Evolutionary conservation across 805 yeast genomes (phyloP).

Genomic region (Spathaspora girioi): DNA sequence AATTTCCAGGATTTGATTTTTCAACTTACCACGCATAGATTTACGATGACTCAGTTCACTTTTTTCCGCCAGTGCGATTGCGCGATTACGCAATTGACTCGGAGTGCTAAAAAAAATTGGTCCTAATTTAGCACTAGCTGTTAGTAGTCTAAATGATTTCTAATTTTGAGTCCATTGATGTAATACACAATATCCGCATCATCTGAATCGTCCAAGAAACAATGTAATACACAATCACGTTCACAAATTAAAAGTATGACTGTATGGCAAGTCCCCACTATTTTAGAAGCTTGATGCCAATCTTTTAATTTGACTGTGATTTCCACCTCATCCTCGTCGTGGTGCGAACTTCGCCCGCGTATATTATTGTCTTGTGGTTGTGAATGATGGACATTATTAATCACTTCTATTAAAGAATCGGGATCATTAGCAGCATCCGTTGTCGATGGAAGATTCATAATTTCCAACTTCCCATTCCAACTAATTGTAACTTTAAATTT

Average conservation of each 20-base stretch:
- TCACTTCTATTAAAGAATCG: constrained; percentile 4
- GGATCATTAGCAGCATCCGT: constrained; percentile 7
- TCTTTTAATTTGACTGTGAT: constrained; percentile 55
- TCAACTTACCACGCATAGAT: not conserved
- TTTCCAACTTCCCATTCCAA: constrained; percentile 56
- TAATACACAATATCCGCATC: constrained; percentile 65
- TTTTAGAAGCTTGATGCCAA: constrained; percentile 63
- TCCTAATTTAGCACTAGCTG: not conserved
- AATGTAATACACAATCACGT: constrained; percentile 59
- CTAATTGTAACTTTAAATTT: constrained; percentile 48
- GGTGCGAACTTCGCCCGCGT: not conserved
- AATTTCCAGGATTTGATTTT: not conserved
- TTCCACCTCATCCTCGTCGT: constrained; percentile 33
- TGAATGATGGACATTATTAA: constrained; percentile 12
- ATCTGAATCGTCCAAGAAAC: constrained; percentile 60
- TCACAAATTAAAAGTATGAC: constrained; percentile 57
- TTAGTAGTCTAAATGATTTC: not conserved
- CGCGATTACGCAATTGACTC: not conserved
- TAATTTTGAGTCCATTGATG: constrained; percentile 35
- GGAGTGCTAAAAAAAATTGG: not conserved
- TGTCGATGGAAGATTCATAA: constrained; percentile 26
- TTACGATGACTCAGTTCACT: not conserved
- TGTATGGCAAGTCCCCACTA: constrained; percentile 59
- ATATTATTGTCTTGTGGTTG: not conserved
- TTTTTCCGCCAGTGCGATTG: not conserved